These are phyloP conservation scores for Pleurotus citrinopileatus DNA, from an alignment of 768 basidiomycete species.

Conservation along the genomic window DNA sequence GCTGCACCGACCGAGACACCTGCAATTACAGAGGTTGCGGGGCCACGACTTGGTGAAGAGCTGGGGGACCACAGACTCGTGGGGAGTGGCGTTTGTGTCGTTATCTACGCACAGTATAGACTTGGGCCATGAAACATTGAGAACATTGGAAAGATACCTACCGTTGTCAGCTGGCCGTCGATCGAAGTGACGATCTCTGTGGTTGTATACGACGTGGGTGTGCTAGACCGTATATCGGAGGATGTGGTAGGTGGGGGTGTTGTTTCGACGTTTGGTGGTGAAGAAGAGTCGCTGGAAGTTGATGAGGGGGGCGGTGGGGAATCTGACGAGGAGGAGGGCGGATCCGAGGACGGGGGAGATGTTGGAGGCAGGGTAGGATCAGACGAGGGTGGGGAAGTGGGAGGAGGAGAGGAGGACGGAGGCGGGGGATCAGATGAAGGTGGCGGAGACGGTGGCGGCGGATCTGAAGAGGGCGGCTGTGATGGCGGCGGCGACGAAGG, in stretches of 20 bases:
- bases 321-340: neutral
- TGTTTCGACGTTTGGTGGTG: neutral
- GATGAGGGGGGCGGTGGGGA: neutral
- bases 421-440: neutral
- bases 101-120: neutral
- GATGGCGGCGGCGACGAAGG: too few species aligned
- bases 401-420: too few species aligned
- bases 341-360: neutral
- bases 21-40: conserved; percentile 9
- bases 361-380: neutral
- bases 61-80: conserved; percentile 10
- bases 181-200: conserved; percentile 8
- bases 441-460: neutral
- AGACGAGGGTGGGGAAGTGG: neutral
- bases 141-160: neutral
- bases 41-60: neutral
- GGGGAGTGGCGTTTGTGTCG: conserved; percentile 8
- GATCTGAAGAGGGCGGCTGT: neutral
- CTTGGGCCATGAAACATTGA: neutral
- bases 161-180: conserved; percentile 10
- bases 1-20: neutral
- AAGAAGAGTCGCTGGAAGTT: too few species aligned
- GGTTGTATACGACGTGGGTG: conserved; percentile 1
- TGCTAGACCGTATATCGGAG: neutral
- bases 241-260: neutral